These are phyloP conservation scores for Haplosporangium gracile DNA, from an alignment of 192 early-diverging fungal species.

Conservation along the genomic window DNA sequence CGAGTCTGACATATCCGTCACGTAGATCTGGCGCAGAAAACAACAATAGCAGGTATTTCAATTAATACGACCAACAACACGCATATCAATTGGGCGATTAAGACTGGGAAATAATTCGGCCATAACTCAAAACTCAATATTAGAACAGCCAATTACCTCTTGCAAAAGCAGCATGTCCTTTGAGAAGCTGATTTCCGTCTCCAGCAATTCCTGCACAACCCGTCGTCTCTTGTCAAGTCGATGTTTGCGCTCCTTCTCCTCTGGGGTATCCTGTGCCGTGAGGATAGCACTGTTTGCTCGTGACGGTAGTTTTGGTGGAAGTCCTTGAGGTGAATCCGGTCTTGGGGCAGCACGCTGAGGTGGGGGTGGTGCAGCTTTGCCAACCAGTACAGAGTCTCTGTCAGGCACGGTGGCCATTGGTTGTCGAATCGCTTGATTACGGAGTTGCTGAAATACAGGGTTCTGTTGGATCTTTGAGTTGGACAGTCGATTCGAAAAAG, in stretches of 20 bases:
- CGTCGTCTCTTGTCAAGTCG: conserved; percentile 71
- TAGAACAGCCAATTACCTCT: conserved; percentile 43
- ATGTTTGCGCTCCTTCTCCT: conserved; percentile 49
- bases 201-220: conserved; percentile 81
- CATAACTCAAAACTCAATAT: background rate
- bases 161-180: conserved; percentile 82
- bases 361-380: conserved; percentile 31
- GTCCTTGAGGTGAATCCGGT: conserved; percentile 33
- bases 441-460: conserved; percentile 43
- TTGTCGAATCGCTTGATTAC: background rate
- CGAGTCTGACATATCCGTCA: conserved; percentile 64
- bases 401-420: background rate
- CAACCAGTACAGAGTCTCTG: conserved; percentile 12
- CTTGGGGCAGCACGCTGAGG: conserved; percentile 35
- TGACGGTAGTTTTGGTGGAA: conserved; percentile 38
- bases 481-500: background rate
- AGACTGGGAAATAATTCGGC: background rate
- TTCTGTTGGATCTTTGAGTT: conserved; percentile 33
- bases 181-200: conserved; percentile 81
- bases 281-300: conserved; percentile 27
- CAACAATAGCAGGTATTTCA: background rate
- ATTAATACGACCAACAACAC: background rate
- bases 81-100: background rate
- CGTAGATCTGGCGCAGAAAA: conserved; percentile 63
- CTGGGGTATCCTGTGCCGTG: conserved; percentile 30